Conservation (phyloP, 331 rosid species). For the Spiraea crenata region DNA sequence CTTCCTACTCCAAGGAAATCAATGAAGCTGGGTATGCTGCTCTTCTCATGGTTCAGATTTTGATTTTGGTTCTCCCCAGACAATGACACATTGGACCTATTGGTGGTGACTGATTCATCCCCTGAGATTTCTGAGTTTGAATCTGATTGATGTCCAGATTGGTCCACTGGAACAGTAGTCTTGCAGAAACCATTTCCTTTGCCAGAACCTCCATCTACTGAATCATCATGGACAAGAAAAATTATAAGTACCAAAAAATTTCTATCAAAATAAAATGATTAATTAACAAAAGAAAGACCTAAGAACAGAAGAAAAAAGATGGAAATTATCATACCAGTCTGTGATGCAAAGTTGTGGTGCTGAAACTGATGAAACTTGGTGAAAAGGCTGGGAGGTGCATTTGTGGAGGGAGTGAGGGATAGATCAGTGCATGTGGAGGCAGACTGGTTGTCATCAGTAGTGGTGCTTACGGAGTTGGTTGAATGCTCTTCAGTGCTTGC, state of each 20-base stretch:
- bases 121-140: slow-evolving; percentile 66
- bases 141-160: slow-evolving; percentile 52
- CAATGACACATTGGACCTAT: slow-evolving; percentile 39
- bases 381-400: slow-evolving; percentile 11
- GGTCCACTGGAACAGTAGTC: slow-evolving; percentile 34
- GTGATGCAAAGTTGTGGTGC: slow-evolving; percentile 24
- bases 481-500: slow-evolving; percentile 39
- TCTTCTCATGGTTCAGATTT: slow-evolving; percentile 21
- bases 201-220: slow-evolving; percentile 22
- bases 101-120: slow-evolving; percentile 63
- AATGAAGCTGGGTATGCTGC: slow-evolving; percentile 44
- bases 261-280: neutral
- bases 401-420: slow-evolving; percentile 49
- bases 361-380: slow-evolving; percentile 20
- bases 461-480: slow-evolving; percentile 44
- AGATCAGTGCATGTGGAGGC: slow-evolving; percentile 61
- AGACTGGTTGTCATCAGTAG: slow-evolving; percentile 42
- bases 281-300: neutral
- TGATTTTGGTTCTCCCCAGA: slow-evolving; percentile 32
- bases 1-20: slow-evolving; percentile 80
- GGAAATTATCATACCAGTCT: slow-evolving; percentile 31
- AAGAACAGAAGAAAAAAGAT: neutral
- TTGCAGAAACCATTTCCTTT: slow-evolving; percentile 15
- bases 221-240: slow-evolving; percentile 27
- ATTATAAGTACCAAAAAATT: neutral